Percentiles rank a stretch among this genome's conserved stretches.
phyloP scores from a whole-genome alignment of 2,329 filamentous ascomycete genomes.

The Colletotrichum tamarilloi region DNA sequence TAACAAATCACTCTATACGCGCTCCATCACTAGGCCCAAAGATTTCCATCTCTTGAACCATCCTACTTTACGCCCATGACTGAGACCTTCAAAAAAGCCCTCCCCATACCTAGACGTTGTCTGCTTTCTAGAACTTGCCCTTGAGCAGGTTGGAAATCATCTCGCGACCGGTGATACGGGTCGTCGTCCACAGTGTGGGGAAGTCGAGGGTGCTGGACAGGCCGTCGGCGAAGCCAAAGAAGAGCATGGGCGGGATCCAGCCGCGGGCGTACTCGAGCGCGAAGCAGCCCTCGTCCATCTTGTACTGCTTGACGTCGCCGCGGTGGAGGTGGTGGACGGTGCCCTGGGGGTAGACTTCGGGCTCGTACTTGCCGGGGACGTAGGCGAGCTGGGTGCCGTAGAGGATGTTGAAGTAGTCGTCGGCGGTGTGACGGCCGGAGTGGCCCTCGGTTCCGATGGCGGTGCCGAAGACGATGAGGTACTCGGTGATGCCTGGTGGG shows the following conservation, averaged over 20 bases:
- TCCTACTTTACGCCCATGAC: background rate
- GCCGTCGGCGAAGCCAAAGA: slow-evolving; percentile 87
- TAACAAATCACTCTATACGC: background rate
- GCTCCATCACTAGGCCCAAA: background rate
- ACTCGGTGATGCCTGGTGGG: slow-evolving; percentile 78
- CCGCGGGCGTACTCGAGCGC: slow-evolving; percentile 86
- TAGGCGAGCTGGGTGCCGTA: slow-evolving; percentile 82
- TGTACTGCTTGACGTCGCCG: slow-evolving; percentile 84
- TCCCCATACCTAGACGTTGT: too few relatives aligned
- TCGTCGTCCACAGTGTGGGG: slow-evolving; percentile 85
- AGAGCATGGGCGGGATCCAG: slow-evolving; percentile 94
- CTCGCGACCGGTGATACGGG: slow-evolving; percentile 76
- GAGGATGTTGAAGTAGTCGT: slow-evolving; percentile 96
- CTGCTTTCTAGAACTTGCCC: slow-evolving; percentile 73
- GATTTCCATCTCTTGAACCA: background rate
- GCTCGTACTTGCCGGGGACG: slow-evolving; percentile 72
- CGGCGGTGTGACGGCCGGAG: slow-evolving; percentile 87
- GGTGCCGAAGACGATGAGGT: slow-evolving; percentile 89
- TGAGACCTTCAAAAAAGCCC: background rate
- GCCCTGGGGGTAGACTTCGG: slow-evolving; percentile 77
- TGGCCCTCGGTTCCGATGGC: slow-evolving; percentile 89
- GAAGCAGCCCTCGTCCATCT: slow-evolving; percentile 81
- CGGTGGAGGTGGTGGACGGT: slow-evolving; percentile 78
- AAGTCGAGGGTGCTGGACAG: slow-evolving; percentile 86
- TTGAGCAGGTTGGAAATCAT: slow-evolving; percentile 79